Evolutionary conservation across 306 rosid genomes (phyloP).

Genomic region (Trichosanthes cucumerina): DNA sequence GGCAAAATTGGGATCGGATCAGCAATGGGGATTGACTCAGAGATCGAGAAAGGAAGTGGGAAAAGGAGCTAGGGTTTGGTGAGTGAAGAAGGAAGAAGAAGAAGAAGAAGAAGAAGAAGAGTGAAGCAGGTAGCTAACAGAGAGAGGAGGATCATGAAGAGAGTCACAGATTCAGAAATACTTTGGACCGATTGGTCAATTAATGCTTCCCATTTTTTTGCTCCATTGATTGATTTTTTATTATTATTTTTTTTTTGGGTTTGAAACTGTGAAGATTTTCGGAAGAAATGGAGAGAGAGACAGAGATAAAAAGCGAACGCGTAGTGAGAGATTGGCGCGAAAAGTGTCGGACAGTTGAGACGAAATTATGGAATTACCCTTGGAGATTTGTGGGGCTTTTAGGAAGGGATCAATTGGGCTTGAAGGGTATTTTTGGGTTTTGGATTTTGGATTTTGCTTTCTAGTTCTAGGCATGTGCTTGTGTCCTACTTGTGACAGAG

Average conservation of each 20-base stretch:
- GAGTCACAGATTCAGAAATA: constrained; percentile 9
- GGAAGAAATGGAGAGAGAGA: background rate
- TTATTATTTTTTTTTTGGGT: background rate
- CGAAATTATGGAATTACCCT: constrained; percentile 31
- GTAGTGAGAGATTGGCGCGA: constrained; percentile 50
- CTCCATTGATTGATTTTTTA: background rate
- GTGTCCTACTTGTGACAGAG: background rate
- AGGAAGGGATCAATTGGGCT: no score
- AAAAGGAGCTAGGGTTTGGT: constrained; percentile 33
- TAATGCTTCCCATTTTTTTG: background rate
- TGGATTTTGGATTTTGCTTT: background rate
- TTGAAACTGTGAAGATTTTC: background rate
- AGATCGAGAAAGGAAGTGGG: constrained; percentile 25
- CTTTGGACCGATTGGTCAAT: constrained; percentile 7
- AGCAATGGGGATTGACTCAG: constrained; percentile 12
- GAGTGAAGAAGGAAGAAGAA: constrained; percentile 3
- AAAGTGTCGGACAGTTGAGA: constrained; percentile 36
- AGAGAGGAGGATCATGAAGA: constrained; percentile 41
- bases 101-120: background rate
- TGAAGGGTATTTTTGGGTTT: background rate
- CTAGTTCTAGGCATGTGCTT: constrained; percentile 3
- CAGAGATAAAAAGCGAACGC: background rate
- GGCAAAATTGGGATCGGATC: background rate
- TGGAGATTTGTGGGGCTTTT: background rate
- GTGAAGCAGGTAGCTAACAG: constrained; percentile 4